phyloP scores from a whole-genome alignment of 2,329 filamentous ascomycete genomes.

The Claviceps sp. region DNA sequence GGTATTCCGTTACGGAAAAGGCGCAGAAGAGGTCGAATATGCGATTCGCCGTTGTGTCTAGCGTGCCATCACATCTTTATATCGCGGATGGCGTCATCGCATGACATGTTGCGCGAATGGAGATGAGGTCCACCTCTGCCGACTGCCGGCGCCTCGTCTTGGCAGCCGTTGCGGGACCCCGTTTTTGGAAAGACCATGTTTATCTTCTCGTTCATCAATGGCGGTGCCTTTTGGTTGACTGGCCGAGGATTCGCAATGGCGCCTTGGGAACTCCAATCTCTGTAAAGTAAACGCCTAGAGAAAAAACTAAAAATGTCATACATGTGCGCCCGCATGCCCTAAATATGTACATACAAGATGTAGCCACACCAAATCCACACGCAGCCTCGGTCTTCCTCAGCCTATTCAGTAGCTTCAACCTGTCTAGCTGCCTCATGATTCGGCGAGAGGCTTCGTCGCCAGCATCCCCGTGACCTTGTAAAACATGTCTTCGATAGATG shows the following conservation, averaged over 20 bases:
- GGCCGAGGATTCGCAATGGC: too few relatives aligned
- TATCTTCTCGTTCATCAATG: too few relatives aligned
- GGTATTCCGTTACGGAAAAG: too few relatives aligned
- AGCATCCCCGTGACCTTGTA: conserved; percentile 52
- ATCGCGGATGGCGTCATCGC: conserved; percentile 3
- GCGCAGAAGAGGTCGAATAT: too few relatives aligned
- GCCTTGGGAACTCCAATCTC: too few relatives aligned
- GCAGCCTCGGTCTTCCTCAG: not conserved
- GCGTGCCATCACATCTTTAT: not conserved
- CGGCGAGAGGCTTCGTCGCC: conserved; percentile 30
- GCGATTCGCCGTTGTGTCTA: not conserved
- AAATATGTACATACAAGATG: conserved; percentile 1
- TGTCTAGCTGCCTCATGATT: not conserved
- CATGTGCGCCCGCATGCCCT: not conserved
- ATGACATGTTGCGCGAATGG: not conserved
- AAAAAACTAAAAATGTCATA: not conserved
- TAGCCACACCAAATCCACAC: not conserved
- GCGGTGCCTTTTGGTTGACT: too few relatives aligned
- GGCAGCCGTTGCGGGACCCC: not conserved
- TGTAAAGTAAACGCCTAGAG: too few relatives aligned
- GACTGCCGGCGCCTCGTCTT: too few relatives aligned
- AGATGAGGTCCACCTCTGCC: not conserved
- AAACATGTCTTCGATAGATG: conserved; percentile 63
- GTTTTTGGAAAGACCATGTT: not conserved
- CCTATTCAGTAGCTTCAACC: not conserved